Evolutionary conservation across 83 land plant genomes (phyloP).

Genomic region (Thuja plicata): DNA sequence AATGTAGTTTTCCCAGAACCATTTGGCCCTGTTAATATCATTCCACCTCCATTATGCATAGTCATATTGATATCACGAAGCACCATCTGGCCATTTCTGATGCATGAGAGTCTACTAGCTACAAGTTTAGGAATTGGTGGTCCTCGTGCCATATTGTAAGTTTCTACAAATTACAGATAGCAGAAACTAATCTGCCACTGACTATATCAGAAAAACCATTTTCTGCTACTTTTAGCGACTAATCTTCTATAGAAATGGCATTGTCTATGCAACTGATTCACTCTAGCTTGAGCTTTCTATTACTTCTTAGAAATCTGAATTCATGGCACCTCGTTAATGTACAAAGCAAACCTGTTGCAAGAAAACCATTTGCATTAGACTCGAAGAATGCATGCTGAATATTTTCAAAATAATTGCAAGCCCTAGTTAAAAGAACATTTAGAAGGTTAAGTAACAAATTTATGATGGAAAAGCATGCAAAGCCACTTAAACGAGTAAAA

Average conservation of each 20-base stretch:
- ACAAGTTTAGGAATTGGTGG: conserved; percentile 72
- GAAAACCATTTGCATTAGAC: background rate
- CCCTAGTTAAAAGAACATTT: background rate
- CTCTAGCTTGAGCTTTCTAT: background rate
- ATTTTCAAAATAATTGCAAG: background rate
- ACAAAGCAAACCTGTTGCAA: background rate
- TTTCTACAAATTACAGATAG: background rate
- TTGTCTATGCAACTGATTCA: background rate
- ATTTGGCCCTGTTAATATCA: conserved; percentile 69
- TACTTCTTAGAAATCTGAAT: background rate
- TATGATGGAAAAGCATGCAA: background rate
- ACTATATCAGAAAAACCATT: background rate
- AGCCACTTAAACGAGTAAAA: background rate
- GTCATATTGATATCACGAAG: conserved; percentile 68
- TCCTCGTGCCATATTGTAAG: background rate
- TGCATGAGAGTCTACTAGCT: conserved; percentile 71
- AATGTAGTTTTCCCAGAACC: conserved; percentile 81
- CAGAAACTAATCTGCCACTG: background rate
- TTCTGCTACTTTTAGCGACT: background rate
- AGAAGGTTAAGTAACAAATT: background rate
- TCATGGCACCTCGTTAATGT: background rate
- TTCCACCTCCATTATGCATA: conserved; percentile 66
- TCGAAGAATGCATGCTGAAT: background rate
- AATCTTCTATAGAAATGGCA: background rate
- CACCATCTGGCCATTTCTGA: conserved; percentile 68